These are phyloP conservation scores for Penicillium sp. DNA, from an alignment of 2,329 filamentous ascomycete genomes.

Conservation along the genomic window DNA sequence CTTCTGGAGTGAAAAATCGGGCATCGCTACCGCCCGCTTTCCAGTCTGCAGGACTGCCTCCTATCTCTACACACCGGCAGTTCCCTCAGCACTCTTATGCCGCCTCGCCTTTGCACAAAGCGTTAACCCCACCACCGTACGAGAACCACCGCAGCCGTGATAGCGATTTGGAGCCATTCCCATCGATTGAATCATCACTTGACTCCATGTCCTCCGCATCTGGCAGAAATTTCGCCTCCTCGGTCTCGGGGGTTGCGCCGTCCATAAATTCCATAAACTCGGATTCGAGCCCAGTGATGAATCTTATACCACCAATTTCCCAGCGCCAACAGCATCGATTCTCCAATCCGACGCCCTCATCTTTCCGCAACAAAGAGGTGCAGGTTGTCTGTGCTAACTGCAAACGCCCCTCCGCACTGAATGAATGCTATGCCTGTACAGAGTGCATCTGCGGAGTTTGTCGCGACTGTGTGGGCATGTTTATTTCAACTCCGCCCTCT, in stretches of 20 bases:
- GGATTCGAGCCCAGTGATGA: constrained; percentile 58
- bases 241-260: constrained; percentile 63
- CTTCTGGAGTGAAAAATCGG: constrained; percentile 49
- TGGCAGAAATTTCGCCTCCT: constrained; percentile 70
- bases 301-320: constrained; percentile 36
- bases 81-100: constrained; percentile 62
- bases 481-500: constrained; percentile 44
- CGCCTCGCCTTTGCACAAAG: constrained; percentile 86
- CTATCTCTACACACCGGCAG: constrained; percentile 43
- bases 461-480: constrained; percentile 69
- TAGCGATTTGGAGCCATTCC: constrained; percentile 74
- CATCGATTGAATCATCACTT: constrained; percentile 80
- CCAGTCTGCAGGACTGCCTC: constrained; percentile 49
- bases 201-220: constrained; percentile 51
- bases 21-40: constrained; percentile 63
- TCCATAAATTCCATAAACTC: constrained; percentile 71
- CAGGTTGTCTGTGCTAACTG: constrained; percentile 94
- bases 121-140: constrained; percentile 78
- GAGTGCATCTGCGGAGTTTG: constrained; percentile 96
- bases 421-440: constrained; percentile 88
- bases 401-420: constrained; percentile 70
- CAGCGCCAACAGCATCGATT: constrained; percentile 43
- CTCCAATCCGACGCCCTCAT: constrained; percentile 55
- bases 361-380: constrained; percentile 52
- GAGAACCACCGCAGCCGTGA: constrained; percentile 50